Evolutionary conservation across 2,329 filamentous ascomycete species (phyloP).

Genomic region (Talaromyces pinophilus): DNA sequence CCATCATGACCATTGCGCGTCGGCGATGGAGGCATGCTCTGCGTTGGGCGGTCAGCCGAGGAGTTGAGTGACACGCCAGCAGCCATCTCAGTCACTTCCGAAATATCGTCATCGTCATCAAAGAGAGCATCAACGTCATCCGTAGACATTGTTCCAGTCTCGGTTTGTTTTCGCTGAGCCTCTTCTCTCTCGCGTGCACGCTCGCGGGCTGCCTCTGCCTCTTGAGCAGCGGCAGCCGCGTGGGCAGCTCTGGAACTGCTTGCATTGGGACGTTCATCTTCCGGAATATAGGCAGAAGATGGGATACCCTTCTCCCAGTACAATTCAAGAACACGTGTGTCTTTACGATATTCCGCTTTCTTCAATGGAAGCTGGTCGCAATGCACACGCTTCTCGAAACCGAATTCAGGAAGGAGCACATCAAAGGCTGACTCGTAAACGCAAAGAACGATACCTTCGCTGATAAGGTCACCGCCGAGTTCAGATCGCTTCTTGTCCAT

Average conservation of each 20-base stretch:
- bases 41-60: conserved; percentile 76
- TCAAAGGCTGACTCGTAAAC: conserved; percentile 99
- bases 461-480: conserved; percentile 85
- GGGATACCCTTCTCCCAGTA: conserved; percentile 99
- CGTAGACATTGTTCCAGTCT: conserved; percentile 89
- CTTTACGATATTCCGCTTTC: conserved; percentile 99
- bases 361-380: conserved; percentile 95
- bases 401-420: conserved; percentile 95
- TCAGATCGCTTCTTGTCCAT: conserved; percentile 93
- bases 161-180: conserved; percentile 86
- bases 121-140: conserved; percentile 95
- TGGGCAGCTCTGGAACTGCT: conserved; percentile 73
- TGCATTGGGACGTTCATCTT: conserved; percentile 91
- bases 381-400: conserved; percentile 98
- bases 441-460: conserved; percentile 91
- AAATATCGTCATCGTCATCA: conserved; percentile 84
- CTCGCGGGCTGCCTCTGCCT: conserved; percentile 79
- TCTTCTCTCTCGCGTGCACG: conserved; percentile 86
- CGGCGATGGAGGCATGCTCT: conserved; percentile 92
- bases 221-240: conserved; percentile 62
- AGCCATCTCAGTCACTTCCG: conserved; percentile 86
- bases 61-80: conserved; percentile 80
- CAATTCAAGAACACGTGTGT: conserved; percentile 87
- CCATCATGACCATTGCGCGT: conserved; percentile 64
- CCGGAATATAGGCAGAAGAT: conserved; percentile 91